Conservation (phyloP, 106 monocot species). For the Acorus gramineus region DNA sequence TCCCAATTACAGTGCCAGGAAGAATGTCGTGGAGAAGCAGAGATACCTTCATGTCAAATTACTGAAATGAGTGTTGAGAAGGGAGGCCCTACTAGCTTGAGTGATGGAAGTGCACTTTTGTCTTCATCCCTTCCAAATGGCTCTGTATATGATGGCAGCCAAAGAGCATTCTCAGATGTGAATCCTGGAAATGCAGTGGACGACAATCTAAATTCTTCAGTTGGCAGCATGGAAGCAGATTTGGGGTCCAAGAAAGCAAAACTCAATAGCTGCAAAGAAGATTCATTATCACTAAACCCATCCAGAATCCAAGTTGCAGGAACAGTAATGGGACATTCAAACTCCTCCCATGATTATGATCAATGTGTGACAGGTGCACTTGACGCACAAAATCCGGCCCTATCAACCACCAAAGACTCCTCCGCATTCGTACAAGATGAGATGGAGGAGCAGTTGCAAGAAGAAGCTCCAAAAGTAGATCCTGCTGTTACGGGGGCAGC, state of each 20-base stretch:
- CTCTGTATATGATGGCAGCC: constrained; percentile 4
- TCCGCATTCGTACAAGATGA: background rate
- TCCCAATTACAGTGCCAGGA: background rate
- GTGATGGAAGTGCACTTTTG: too few relatives aligned
- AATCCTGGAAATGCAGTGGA: constrained; percentile 6
- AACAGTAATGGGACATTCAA: background rate
- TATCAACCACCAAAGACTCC: too few relatives aligned
- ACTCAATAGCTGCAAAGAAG: constrained; percentile 35
- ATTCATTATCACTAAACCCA: constrained; percentile 34
- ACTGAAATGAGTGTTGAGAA: too few relatives aligned
- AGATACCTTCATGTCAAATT: background rate
- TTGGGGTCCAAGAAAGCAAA: constrained; percentile 4
- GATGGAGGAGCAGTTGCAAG: background rate
- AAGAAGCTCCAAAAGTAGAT: constrained; percentile 14
- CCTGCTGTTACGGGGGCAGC: constrained; percentile 27
- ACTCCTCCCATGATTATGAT: background rate
- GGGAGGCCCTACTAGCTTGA: too few relatives aligned
- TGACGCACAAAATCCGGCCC: too few relatives aligned
- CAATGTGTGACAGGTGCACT: too few relatives aligned
- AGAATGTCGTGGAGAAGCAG: constrained; percentile 2
- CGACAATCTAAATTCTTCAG: constrained; percentile 10
- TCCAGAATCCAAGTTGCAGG: constrained; percentile 9
- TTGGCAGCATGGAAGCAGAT: constrained; percentile 7
- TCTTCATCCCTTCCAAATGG: too few relatives aligned
- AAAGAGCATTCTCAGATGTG: constrained; percentile 6